Conservation (phyloP, 176 grass and related monocot genomes). For the Carex littledalei region DNA sequence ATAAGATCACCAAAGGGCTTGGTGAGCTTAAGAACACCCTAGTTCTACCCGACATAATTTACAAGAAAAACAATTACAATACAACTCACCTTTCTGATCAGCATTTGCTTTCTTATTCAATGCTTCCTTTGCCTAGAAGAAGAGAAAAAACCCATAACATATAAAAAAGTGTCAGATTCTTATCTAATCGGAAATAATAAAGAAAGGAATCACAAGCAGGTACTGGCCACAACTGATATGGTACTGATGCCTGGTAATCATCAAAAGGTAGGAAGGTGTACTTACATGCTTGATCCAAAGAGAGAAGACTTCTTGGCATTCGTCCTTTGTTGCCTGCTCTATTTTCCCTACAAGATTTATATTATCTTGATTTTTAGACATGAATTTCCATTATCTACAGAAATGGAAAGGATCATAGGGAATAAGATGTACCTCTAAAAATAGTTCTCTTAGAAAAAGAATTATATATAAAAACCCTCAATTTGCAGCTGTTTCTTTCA, state of each 20-base stretch:
- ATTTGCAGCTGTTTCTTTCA: conserved; percentile 52
- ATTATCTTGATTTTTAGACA: neutral
- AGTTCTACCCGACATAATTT: too few relatives aligned
- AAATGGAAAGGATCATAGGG: neutral
- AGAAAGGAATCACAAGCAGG: neutral
- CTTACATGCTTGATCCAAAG: conserved; percentile 78
- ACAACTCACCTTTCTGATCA: conserved; percentile 47
- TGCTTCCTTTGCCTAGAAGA: conserved; percentile 68
- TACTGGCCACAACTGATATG: conserved; percentile 7
- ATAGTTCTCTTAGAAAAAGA: conserved; percentile 85
- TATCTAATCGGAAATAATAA: conserved; percentile 7
- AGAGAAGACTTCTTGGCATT: conserved; percentile 85
- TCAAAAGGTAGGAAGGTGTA: neutral
- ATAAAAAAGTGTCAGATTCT: neutral
- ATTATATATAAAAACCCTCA: conserved; percentile 68
- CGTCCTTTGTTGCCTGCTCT: conserved; percentile 95
- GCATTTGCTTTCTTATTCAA: conserved; percentile 51
- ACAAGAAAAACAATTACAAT: neutral
- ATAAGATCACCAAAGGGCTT: too few relatives aligned
- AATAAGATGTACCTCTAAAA: conserved; percentile 67
- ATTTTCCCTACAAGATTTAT: conserved; percentile 73
- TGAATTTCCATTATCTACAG: neutral
- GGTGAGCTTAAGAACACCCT: too few relatives aligned
- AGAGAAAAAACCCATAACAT: conserved; percentile 3
- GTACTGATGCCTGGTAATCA: conserved; percentile 6